These are phyloP conservation scores for Saturnispora halmiae DNA, from an alignment of 805 yeast species.

Conservation along the genomic window DNA sequence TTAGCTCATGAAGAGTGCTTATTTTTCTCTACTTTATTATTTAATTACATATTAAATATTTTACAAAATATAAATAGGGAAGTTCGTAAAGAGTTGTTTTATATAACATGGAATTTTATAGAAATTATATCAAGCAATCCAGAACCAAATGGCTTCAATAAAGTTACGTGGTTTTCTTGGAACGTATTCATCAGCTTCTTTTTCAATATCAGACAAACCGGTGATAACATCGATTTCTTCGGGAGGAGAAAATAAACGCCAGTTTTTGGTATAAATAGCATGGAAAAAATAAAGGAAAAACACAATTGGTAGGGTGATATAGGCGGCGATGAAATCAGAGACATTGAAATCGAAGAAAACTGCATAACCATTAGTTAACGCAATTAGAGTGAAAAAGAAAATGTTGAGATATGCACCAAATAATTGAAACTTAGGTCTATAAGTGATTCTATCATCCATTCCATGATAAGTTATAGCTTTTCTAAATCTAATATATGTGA, in stretches of 20 bases:
- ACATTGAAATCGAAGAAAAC: conserved; percentile 43
- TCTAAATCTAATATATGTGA: conserved; percentile 55
- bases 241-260: conserved; percentile 40
- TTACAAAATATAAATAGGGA: neutral
- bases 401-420: conserved; percentile 46
- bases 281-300: conserved; percentile 48
- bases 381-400: conserved; percentile 36
- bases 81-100: neutral
- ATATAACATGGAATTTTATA: too few species aligned
- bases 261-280: conserved; percentile 38
- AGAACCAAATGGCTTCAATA: conserved; percentile 42
- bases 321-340: conserved; percentile 61
- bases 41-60: too few species aligned
- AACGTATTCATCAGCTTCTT: conserved; percentile 33
- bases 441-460: conserved; percentile 47
- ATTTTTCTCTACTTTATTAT: too few species aligned
- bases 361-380: conserved; percentile 49
- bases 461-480: conserved; percentile 48
- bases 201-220: conserved; percentile 55
- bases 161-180: conserved; percentile 30
- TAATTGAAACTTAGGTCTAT: conserved; percentile 47
- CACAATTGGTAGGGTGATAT: conserved; percentile 49
- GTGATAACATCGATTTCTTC: conserved; percentile 52
- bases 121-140: conserved; percentile 27
- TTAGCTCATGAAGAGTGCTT: conserved; percentile 6